Percentiles rank a stretch among this genome's conserved stretches.
Conservation (phyloP, 805 yeast genomes). For the Cyberlindnera americana region DNA sequence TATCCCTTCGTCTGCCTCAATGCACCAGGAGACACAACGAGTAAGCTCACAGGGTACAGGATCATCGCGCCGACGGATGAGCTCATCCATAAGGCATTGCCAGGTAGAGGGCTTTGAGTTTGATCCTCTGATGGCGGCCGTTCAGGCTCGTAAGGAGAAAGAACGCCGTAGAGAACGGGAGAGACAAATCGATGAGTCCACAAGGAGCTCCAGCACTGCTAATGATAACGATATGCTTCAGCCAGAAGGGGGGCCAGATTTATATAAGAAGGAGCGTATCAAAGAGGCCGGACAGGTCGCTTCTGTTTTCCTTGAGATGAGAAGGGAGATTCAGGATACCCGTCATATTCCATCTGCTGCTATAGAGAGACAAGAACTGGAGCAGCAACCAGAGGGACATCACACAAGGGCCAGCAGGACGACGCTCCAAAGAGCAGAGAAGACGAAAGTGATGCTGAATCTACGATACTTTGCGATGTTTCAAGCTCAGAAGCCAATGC, state of each 20-base stretch:
- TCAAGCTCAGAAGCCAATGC: conserved; percentile 18
- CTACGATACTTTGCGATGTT: conserved; percentile 24
- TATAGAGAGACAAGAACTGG: conserved; percentile 20
- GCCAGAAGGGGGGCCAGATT: conserved; percentile 6
- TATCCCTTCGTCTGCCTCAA: background rate
- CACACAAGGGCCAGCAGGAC: conserved; percentile 28
- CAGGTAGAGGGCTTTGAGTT: conserved; percentile 24
- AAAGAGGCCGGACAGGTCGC: conserved; percentile 39
- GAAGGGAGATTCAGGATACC: conserved; percentile 40
- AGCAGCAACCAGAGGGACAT: conserved; percentile 17
- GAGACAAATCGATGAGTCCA: conserved; percentile 5
- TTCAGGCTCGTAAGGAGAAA: conserved; percentile 12
- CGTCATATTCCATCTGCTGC: conserved; percentile 34
- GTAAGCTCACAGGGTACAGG: conserved; percentile 3
- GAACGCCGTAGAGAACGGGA: conserved; percentile 11
- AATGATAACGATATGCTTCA: background rate
- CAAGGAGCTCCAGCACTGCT: conserved; percentile 8
- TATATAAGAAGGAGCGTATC: conserved; percentile 12
- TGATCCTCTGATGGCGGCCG: conserved; percentile 23
- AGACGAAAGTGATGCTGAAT: conserved; percentile 39
- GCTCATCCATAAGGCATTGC: conserved; percentile 12
- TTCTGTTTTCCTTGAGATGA: conserved; percentile 37
- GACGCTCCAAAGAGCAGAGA: conserved; percentile 45
- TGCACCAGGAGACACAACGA: background rate
- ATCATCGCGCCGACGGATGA: conserved; percentile 4